These are phyloP conservation scores for Cystoisospora suis DNA, from an alignment of 169 alveolate species.

Conservation along the genomic window DNA sequence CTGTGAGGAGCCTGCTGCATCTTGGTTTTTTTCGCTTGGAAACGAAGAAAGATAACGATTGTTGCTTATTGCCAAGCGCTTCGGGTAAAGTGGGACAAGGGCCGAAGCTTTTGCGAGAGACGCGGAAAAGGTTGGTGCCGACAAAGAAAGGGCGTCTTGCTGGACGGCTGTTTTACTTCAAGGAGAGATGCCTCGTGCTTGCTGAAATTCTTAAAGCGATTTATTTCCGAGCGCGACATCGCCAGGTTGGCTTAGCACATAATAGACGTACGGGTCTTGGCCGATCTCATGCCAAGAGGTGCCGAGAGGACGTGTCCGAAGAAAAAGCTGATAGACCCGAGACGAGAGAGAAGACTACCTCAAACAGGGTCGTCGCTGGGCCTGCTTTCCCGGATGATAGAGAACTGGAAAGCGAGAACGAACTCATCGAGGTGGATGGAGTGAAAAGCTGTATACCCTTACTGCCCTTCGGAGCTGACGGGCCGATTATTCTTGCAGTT, in stretches of 20 bases:
- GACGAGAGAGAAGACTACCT: too few relatives aligned
- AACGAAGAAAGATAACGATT: too few relatives aligned
- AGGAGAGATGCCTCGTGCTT: not conserved
- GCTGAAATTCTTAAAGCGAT: not conserved
- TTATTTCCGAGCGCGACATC: not conserved
- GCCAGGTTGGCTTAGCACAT: too few relatives aligned
- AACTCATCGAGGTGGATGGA: not conserved
- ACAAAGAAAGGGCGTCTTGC: conserved; percentile 2
- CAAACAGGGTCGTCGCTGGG: too few relatives aligned
- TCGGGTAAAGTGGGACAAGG: too few relatives aligned
- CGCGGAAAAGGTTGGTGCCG: not conserved
- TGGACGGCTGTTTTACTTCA: not conserved
- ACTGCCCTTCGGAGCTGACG: not conserved
- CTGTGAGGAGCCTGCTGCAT: not conserved
- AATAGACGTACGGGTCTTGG: too few relatives aligned
- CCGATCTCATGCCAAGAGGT: too few relatives aligned
- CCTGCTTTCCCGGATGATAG: not conserved
- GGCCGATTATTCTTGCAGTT: not conserved
- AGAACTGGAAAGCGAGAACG: not conserved
- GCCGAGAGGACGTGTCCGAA: too few relatives aligned
- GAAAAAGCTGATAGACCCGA: too few relatives aligned
- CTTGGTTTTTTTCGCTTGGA: not conserved
- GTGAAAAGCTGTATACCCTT: not conserved
- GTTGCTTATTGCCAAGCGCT: too few relatives aligned
- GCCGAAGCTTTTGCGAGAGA: too few relatives aligned